Base-by-base conservation (phyloP, 2,329 filamentous ascomycete species). In the Xylaria sp. region DNA sequence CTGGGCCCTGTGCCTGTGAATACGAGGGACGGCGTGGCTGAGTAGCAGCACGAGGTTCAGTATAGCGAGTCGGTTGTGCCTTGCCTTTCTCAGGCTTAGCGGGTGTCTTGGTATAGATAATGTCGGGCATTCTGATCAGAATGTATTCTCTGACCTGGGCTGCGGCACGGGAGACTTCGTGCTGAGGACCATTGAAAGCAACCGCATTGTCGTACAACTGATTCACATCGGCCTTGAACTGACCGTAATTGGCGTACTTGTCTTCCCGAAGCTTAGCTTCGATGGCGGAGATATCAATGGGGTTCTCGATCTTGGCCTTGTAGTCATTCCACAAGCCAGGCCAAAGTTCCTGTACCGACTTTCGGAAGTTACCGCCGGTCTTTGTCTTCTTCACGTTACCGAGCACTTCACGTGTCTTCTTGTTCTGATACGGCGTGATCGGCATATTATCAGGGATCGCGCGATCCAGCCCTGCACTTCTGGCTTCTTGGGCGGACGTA, bases 381-480 rank as follows among this genome's bases (percentile, higher is more conserved):
- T 93, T 91, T 52, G 91, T 92, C 75, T 96, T 94, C 77, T 95
- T 96, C 59, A 93, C 80, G 55, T 88, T 86, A 37, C 85, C 87
- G 55, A 93, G 76, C 37, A 87, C 80, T 62, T 85, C 84, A 39
- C 87, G 66, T n/a, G 73, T 67, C 58, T 69, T 68, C 55, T 63
- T 70, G 59, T 67, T 71, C 49, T 74, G 71, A 34, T 68, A 70
- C 2, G 66, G 64, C 1, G 70, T 71, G 16, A 91, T 82, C 1
- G 77, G 72, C 52, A 78, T 75, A 55, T 74, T 72, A 66, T 80
- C 76, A 0, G 78, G 74, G 2, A 76, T 73, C 0, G 62, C 58
- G 47, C 63, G 63, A 2, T 52, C 58, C n/a, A 76, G 67, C 52
- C 71, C 65, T 51, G 52, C 60, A 57, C 69, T 67, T 51, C 67